Conservation (phyloP, 129 eudicot species). For the Rutidosis leptorrhynchoides region DNA sequence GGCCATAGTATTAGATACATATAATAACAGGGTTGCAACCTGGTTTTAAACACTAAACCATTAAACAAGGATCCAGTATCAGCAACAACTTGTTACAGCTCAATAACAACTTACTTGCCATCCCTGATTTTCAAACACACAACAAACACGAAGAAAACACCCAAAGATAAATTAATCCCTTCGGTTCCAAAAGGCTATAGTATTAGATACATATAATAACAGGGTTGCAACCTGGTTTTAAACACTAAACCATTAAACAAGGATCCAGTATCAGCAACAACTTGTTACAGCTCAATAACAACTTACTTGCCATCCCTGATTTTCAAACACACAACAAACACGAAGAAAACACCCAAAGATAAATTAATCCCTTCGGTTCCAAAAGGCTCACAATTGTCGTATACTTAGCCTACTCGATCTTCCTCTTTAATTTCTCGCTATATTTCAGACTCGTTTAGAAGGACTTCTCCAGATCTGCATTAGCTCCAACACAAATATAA, state of each 20-base stretch:
- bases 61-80: slow-evolving; percentile 1
- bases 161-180: slow-evolving; percentile 21
- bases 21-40: slow-evolving; percentile 7
- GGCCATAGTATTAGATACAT: no score
- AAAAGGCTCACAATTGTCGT: slow-evolving; percentile 18
- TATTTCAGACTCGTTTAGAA: slow-evolving; percentile 12
- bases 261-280: background rate
- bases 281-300: slow-evolving; percentile 22
- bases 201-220: slow-evolving; percentile 22
- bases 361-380: slow-evolving; percentile 21
- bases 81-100: slow-evolving; percentile 13
- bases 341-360: slow-evolving; percentile 15
- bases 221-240: background rate
- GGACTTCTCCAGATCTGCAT: slow-evolving; percentile 30
- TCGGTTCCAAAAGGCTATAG: slow-evolving; percentile 18
- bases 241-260: slow-evolving; percentile 7
- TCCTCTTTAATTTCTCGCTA: background rate
- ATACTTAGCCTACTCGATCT: background rate
- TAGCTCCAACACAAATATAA: slow-evolving; percentile 7
- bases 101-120: slow-evolving; percentile 10
- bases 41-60: slow-evolving; percentile 7
- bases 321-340: slow-evolving; percentile 16
- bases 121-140: slow-evolving; percentile 16
- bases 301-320: slow-evolving; percentile 7
- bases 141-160: slow-evolving; percentile 20